A percentile compares a stretch with the other conserved stretches of the same genome.
Evolutionary conservation across 2,329 filamentous ascomycete genomes (phyloP).

Genomic region (Ilyonectria mors-panacis): DNA sequence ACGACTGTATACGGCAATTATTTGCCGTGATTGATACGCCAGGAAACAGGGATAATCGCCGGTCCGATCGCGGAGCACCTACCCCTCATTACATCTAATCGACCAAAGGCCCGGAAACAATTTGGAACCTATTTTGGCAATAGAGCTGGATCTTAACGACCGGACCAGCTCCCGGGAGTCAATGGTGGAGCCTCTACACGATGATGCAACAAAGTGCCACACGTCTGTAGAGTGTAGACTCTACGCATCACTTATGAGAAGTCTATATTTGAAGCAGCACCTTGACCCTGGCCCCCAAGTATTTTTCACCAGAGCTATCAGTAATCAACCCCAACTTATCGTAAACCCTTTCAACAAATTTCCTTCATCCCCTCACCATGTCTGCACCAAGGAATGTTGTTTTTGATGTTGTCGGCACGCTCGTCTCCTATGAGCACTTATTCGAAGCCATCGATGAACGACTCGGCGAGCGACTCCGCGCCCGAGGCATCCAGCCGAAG

Average conservation of each 20-base stretch:
- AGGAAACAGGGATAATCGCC: background rate
- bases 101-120: background rate
- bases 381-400: constrained; percentile 32
- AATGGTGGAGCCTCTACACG: constrained; percentile 1
- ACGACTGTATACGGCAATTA: background rate
- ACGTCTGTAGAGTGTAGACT: background rate
- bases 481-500: constrained; percentile 23
- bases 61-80: constrained; percentile 6
- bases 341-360: constrained; percentile 3
- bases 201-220: background rate
- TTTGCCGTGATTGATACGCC: constrained; percentile 6
- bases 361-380: background rate
- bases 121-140: background rate
- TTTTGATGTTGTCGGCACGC: constrained; percentile 40
- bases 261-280: constrained; percentile 8
- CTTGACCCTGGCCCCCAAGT: background rate
- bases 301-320: background rate
- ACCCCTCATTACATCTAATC: constrained; percentile 3
- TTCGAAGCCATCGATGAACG: constrained; percentile 27
- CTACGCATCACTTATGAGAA: background rate
- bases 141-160: background rate
- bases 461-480: constrained; percentile 19
- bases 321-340: background rate
- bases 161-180: constrained; percentile 7
- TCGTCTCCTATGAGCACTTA: constrained; percentile 32